Evolutionary conservation across 768 basidiomycete genomes (phyloP), one percentile per base, ranked within the genome.

Genomic region (Rhodosporidiobolus sp.): DNA sequence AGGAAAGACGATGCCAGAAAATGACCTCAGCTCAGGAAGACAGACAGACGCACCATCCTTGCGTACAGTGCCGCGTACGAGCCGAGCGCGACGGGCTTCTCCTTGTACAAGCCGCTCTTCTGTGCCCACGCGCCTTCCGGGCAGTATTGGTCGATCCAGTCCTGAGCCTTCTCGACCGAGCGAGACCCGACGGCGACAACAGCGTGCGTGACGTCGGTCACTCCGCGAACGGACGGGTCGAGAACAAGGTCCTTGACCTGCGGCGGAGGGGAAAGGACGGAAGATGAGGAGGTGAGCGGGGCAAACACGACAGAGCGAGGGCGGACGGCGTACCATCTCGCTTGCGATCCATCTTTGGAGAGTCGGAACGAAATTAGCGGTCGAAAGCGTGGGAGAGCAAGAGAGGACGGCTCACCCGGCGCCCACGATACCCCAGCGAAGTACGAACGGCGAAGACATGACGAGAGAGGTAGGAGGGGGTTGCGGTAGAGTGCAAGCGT

Each of bases 91-190:
- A 57, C 71, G 3, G 79, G 67, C 43, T 70, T 69, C 52, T 76
- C 62, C 28, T 69, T 63, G 17, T 72, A 70, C 24, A 77, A 46
- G 11, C 79, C 79, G 38, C 67, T 64, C 50, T 76, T 67, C 64
- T 80, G 80, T 35, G 75, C 80, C 8, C 63, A 49, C 17, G 67
- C 79, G 7, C 80, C 80, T 8, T 78, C 26, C 3, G 80, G 80
- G 52, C 72, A 73, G 55, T 72, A 53, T 24, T 78, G 68, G 38
- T 72, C 50, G 53, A 80, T 74, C 65, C 79, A 80, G 24, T 73
- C 55, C 65, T 77, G 55, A 26, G 80, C 79, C 63, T 80, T 80
- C 32, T 59, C 30, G 14, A 72, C 46, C 22, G 60, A 59, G 57
- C 80, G 30, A 20, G 78, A 77, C 3, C 77, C 79, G 30, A 78